phyloP scores from a whole-genome alignment of 768 basidiomycete genomes.

The Kwoniella heveanensis region DNA sequence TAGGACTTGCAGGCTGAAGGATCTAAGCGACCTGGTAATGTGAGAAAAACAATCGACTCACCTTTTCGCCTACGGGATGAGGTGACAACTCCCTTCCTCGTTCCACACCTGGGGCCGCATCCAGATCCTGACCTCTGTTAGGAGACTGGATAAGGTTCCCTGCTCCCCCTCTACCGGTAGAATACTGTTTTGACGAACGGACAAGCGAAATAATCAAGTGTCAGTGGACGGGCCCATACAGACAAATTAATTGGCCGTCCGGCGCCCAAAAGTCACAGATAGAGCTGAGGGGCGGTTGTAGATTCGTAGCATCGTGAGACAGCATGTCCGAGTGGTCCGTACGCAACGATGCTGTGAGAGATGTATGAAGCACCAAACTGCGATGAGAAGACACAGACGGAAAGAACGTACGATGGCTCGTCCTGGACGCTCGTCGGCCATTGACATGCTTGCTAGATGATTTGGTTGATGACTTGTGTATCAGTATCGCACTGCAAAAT shows the following conservation, averaged over 20 bases:
- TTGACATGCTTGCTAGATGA: slow-evolving; percentile 20
- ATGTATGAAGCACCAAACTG: too few species aligned
- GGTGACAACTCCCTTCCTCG: slow-evolving; percentile 44
- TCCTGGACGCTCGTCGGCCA: slow-evolving; percentile 24
- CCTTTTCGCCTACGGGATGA: slow-evolving; percentile 34
- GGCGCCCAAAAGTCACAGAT: too few species aligned
- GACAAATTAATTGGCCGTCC: neutral
- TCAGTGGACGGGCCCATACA: too few species aligned
- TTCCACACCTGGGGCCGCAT: slow-evolving; percentile 39
- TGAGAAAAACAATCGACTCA: too few species aligned
- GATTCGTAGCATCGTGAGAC: too few species aligned
- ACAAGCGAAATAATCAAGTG: too few species aligned
- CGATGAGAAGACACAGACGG: too few species aligned
- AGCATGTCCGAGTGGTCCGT: too few species aligned
- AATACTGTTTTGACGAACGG: slow-evolving; percentile 44
- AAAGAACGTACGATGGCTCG: slow-evolving; percentile 33
- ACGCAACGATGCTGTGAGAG: too few species aligned
- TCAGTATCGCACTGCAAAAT: slow-evolving; percentile 1
- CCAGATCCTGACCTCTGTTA: slow-evolving; percentile 39
- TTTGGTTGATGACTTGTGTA: neutral
- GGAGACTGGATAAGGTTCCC: slow-evolving; percentile 52
- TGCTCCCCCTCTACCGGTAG: slow-evolving; percentile 51
- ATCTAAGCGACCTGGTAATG: too few species aligned
- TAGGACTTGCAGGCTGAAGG: too few species aligned
- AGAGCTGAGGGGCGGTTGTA: too few species aligned